These are phyloP conservation scores for Neurospora crassa DNA, from an alignment of 2,329 filamentous ascomycete species.

Conservation along the genomic window DNA sequence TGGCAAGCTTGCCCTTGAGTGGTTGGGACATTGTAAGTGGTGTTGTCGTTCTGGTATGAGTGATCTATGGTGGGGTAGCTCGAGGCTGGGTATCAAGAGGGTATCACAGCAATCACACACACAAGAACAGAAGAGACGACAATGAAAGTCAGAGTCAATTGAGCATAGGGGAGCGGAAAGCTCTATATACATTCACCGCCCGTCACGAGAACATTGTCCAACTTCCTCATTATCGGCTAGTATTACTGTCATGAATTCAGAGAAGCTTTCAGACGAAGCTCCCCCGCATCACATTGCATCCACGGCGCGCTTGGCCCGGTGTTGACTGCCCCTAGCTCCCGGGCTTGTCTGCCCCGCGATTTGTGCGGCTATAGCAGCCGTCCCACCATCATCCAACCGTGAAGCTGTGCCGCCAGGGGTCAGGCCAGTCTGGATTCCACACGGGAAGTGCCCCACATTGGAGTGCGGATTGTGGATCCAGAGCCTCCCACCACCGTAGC, in stretches of 20 bases:
- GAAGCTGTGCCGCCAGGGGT: neutral
- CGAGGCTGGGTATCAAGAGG: slow-evolving; percentile 1
- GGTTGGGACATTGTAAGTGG: slow-evolving; percentile 26
- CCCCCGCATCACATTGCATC: slow-evolving; percentile 8
- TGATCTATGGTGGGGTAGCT: neutral
- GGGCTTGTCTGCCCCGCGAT: slow-evolving; percentile 15
- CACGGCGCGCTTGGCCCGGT: slow-evolving; percentile 1
- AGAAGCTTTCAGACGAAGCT: slow-evolving; percentile 10
- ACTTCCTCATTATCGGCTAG: neutral
- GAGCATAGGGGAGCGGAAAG: neutral
- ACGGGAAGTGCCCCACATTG: slow-evolving; percentile 4
- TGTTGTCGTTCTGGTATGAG: neutral
- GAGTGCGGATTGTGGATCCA: neutral
- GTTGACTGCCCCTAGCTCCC: slow-evolving; percentile 9
- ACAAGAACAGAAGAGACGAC: neutral
- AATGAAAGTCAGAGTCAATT: neutral
- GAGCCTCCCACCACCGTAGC: neutral
- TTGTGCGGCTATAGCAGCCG: slow-evolving; percentile 17
- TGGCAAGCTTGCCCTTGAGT: slow-evolving; percentile 66
- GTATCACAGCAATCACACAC: neutral
- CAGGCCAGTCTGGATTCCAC: slow-evolving; percentile 7
- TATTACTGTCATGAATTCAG: neutral
- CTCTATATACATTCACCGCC: neutral
- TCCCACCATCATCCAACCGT: slow-evolving; percentile 4
- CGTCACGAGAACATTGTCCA: neutral